Evolutionary conservation across 2,329 filamentous ascomycete genomes (phyloP), one percentile per base, ranked within the genome.

Genomic region (Aspergillus latus): DNA sequence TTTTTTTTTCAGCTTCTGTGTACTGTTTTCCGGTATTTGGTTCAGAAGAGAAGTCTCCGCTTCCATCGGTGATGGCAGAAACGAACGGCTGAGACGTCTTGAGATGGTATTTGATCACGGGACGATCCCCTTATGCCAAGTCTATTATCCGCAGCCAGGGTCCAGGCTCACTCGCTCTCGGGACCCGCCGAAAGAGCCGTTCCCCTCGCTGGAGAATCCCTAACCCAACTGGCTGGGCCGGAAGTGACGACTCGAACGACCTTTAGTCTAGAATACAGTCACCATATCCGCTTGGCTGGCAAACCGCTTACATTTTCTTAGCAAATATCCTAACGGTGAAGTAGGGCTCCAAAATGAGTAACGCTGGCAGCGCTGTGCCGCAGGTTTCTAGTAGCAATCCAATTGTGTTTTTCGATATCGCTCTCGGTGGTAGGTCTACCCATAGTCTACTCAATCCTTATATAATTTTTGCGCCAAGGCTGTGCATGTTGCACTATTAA

Each of bases 361-460:
- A 34, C 39, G 42, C 11, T 34, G 44, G 21, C 21, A 21, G 21
- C 21, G 21, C 21, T 21, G 21, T 21, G 21, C 21, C 21, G 21
- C 21, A 21, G 21, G 21, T 21, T 21, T 21, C 64, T 28, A 52
- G 47, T 30, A 47, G 63, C 13, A 76, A 79, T 55, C 78, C 78
- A 10, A 67, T 80, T 37, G 77, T 80, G n/a, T 80, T 80, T 62
- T 79, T 80, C 56, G 78, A 80, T 62, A 63, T 80, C 30, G 70
- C 76, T 50, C 68, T 80, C 29, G 77, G 73, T 66, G 78, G 78
- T 79, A 72, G 67, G 72, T 56, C 15, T 28, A 11, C 16, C 44
- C 21, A 6, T 8, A 59, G 21, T 16, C 11, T 47, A 7, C 44
- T 50, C 2, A 26, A 10, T 37, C 11, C 10, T 37, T 21, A 21